phyloP scores from a whole-genome alignment of 169 alveolate species.

The Ichthyophthirius multifiliis region DNA sequence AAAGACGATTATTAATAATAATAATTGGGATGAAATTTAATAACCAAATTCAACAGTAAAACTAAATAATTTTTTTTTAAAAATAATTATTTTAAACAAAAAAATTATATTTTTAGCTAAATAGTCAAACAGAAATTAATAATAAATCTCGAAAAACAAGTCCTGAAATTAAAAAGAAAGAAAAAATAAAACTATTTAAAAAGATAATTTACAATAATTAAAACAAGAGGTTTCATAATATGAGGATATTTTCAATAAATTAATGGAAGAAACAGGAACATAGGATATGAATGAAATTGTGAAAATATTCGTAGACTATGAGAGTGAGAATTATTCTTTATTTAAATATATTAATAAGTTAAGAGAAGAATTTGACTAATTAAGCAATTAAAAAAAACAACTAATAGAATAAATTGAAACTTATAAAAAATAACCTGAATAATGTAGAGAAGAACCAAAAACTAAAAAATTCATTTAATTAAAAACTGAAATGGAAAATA shows the following conservation, averaged over 20 bases:
- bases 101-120: too few relatives aligned
- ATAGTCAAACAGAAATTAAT: background rate
- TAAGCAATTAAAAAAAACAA: background rate
- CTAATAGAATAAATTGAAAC: background rate
- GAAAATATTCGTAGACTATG: slow-evolving; percentile 1
- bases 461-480: background rate
- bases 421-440: background rate
- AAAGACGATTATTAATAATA: too few relatives aligned
- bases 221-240: background rate
- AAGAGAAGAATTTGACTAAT: background rate
- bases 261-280: slow-evolving; percentile 8
- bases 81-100: too few relatives aligned
- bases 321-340: background rate
- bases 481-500: background rate
- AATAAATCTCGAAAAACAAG: background rate
- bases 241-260: background rate
- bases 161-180: background rate
- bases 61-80: too few relatives aligned
- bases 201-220: background rate
- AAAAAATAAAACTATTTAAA: background rate
- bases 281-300: background rate
- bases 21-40: too few relatives aligned
- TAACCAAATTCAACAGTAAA: too few relatives aligned
- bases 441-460: background rate
- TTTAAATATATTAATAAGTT: background rate